Conservation (phyloP, 768 basidiomycete species). For the Mycena pura region DNA sequence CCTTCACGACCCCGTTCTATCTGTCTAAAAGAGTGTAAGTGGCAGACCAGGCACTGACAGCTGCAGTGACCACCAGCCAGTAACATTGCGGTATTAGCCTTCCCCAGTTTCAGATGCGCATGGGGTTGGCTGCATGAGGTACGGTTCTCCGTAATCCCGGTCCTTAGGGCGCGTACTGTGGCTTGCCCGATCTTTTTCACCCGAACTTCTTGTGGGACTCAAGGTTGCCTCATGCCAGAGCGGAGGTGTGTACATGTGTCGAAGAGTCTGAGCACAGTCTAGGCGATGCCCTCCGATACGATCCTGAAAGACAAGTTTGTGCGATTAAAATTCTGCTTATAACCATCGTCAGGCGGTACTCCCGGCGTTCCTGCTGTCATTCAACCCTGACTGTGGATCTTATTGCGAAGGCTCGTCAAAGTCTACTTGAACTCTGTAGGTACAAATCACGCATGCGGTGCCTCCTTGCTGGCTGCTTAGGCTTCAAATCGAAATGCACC, state of each 20-base stretch:
- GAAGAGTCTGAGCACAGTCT: no score
- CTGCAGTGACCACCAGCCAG: neutral
- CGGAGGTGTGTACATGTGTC: no score
- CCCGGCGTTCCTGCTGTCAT: neutral
- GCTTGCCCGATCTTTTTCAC: no score
- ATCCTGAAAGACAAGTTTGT: neutral
- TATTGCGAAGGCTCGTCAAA: neutral
- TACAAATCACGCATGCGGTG: neutral
- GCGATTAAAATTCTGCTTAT: neutral
- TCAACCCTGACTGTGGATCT: slow-evolving; percentile 11
- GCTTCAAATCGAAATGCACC: neutral
- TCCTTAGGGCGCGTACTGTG: no score
- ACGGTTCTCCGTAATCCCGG: no score
- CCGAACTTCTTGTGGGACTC: no score
- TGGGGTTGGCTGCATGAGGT: neutral
- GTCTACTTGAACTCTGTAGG: neutral
- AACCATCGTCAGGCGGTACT: no score
- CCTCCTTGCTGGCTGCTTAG: neutral
- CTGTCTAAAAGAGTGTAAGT: slow-evolving; percentile 1
- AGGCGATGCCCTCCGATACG: no score
- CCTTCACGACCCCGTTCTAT: slow-evolving; percentile 1
- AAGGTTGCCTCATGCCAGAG: no score
- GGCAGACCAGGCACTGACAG: slow-evolving; percentile 13
- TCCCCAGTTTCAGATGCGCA: neutral
- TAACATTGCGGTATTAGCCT: neutral